Conservation (phyloP, 2,329 filamentous ascomycete species). For the Botryotinia globosa region DNA sequence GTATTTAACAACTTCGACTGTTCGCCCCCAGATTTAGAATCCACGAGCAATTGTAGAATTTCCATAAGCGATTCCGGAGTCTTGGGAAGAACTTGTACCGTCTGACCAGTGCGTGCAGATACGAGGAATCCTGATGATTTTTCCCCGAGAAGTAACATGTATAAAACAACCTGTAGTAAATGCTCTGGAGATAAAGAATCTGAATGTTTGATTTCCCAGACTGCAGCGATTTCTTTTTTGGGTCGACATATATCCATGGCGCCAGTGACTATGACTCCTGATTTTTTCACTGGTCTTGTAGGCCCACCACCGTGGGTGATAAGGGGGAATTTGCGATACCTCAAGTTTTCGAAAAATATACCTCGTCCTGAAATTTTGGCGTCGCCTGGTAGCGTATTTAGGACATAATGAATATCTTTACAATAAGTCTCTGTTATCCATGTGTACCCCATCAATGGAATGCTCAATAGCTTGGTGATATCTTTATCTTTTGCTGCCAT, state of each 20-base stretch:
- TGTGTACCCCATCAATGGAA: neutral
- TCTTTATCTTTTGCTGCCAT: neutral
- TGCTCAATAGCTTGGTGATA: constrained; percentile 7
- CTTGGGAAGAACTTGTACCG: constrained; percentile 10
- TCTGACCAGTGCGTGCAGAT: constrained; percentile 15
- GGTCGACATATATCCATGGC: constrained; percentile 14
- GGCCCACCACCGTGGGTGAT: constrained; percentile 6
- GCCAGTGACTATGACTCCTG: neutral
- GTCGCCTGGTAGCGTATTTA: neutral
- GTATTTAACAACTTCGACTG: constrained; percentile 13
- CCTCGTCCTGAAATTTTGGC: neutral
- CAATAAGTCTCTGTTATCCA: constrained; percentile 6
- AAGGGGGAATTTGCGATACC: neutral
- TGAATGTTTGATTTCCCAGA: constrained; percentile 17
- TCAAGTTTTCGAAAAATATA: neutral
- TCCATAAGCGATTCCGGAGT: neutral
- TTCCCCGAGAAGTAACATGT: constrained; percentile 5
- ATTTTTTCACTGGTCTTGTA: neutral
- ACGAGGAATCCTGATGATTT: constrained; percentile 1
- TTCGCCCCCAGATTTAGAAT: constrained; percentile 1
- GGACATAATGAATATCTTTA: neutral
- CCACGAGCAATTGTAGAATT: constrained; percentile 9
- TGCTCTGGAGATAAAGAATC: constrained; percentile 8
- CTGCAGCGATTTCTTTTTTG: neutral
- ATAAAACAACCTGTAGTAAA: constrained; percentile 9